Evolutionary conservation across 2,329 filamentous ascomycete genomes (phyloP), one percentile per base, ranked within the genome.

Genomic region (Aspergillus phoenicis): DNA sequence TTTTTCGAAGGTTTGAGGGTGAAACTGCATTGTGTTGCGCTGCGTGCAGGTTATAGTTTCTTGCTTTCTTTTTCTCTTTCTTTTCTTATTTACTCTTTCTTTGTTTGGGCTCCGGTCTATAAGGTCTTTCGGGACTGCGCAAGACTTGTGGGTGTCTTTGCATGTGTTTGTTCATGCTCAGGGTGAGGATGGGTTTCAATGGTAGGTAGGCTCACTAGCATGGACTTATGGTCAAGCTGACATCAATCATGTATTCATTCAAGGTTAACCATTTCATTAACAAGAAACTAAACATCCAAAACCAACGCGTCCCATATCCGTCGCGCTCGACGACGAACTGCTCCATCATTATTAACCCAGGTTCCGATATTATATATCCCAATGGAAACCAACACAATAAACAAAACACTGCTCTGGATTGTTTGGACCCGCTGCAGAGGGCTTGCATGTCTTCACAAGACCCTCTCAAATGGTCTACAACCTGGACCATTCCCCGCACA

Each of bases 301-400:
- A 45, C 28, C 38, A 47, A 55, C 41, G 15, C 41, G 41, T 45
- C 17, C 43, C 45, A 36, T 36, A 15, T 24, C 49, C 39, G 57
- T 62, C 51, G 41, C 57, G 39, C 36, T 30, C 39, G 39, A 62
- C 55, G 48, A 58, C 52, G 41, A 45, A 55, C 43, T 33, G 36
- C 62, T 45, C 28, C 57, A 43, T 52, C 57, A 63, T 63, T 59
- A 63, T 63, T 59, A 63, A 63, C 36, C 56, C 53, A 22, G 17
- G 47, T 26, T 39, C 49, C 24, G 52, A 43, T 45, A 55, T 36
- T 33, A 45, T 39, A 20, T 45, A 20, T 43, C 20, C 52, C 52
- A 55, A 41, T 15, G 38, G 24, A 24, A 55, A 54, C 39, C 22
- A 55, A 38, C 17, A 10, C 38, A 28, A 55, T 28, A 41, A 55